phyloP scores from a whole-genome alignment of 1,139 yeast species.

The Suhomyces yuchorum region DNA sequence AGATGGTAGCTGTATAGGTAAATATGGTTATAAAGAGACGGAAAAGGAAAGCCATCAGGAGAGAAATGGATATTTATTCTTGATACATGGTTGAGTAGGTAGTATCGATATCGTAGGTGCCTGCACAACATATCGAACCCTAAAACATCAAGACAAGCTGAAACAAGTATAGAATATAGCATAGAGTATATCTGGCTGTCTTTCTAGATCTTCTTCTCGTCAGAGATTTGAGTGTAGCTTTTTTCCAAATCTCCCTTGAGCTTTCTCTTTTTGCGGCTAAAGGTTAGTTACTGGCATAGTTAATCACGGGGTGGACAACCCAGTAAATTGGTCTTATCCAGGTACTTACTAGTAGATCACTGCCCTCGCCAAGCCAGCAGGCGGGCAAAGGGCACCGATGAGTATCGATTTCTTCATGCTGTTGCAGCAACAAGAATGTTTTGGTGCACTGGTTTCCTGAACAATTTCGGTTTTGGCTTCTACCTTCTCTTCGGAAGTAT shows the following conservation, averaged over 20 bases:
- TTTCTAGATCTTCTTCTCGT: background rate
- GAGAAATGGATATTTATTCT: no score
- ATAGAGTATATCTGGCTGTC: background rate
- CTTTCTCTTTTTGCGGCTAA: background rate
- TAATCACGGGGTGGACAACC: no score
- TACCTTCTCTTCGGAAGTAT: background rate
- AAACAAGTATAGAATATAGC: no score
- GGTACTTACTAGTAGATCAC: background rate
- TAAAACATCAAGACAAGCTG: no score
- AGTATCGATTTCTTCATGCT: background rate
- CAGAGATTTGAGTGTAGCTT: background rate
- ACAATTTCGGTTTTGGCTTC: background rate
- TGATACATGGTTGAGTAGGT: no score
- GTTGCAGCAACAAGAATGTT: background rate
- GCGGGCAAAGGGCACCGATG: background rate
- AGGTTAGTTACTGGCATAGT: background rate
- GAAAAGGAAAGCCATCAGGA: background rate
- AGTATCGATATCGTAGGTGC: background rate
- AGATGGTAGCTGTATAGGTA: background rate
- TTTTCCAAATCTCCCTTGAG: background rate
- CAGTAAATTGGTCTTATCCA: no score
- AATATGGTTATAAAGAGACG: background rate
- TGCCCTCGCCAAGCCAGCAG: background rate
- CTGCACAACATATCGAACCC: background rate
- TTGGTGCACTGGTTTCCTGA: background rate